Conservation (phyloP, 306 rosid genomes). For the Ochetophila trinervis region DNA sequence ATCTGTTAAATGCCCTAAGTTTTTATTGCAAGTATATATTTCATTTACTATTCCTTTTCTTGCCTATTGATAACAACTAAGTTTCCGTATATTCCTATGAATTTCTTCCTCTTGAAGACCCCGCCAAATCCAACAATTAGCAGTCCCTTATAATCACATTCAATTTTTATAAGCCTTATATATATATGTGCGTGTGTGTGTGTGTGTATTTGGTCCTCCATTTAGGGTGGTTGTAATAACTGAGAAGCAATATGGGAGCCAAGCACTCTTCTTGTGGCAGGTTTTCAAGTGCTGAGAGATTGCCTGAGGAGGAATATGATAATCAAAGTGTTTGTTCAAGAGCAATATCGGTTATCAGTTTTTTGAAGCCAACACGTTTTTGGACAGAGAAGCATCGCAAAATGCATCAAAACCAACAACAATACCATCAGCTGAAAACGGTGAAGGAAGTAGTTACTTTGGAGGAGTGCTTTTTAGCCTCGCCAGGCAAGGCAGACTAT, state of each 20-base stretch:
- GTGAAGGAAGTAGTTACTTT: slow-evolving; percentile 18
- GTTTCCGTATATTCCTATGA: slow-evolving; percentile 1
- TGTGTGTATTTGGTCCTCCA: neutral
- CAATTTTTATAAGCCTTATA: neutral
- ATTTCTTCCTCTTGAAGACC: slow-evolving; percentile 14
- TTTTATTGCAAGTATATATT: neutral
- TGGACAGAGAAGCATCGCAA: slow-evolving; percentile 18
- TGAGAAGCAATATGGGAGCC: slow-evolving; percentile 13
- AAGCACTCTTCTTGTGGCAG: neutral
- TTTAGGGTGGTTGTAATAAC: neutral
- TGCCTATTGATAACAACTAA: neutral
- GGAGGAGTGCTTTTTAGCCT: slow-evolving; percentile 34
- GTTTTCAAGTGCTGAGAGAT: slow-evolving; percentile 13
- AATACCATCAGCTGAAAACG: slow-evolving; percentile 14
- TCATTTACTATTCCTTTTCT: too few species aligned
- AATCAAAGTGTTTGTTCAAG: neutral
- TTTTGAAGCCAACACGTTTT: slow-evolving; percentile 30
- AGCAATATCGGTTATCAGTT: slow-evolving; percentile 10
- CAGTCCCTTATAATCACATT: neutral
- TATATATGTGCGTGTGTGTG: neutral
- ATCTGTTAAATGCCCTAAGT: too few species aligned
- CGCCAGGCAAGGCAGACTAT: slow-evolving; percentile 15
- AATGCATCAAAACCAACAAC: slow-evolving; percentile 3
- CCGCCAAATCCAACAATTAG: slow-evolving; percentile 1
- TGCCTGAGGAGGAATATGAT: neutral